Conservation (phyloP, 2,329 filamentous ascomycete species). For the Fusarium temperatum region DNA sequence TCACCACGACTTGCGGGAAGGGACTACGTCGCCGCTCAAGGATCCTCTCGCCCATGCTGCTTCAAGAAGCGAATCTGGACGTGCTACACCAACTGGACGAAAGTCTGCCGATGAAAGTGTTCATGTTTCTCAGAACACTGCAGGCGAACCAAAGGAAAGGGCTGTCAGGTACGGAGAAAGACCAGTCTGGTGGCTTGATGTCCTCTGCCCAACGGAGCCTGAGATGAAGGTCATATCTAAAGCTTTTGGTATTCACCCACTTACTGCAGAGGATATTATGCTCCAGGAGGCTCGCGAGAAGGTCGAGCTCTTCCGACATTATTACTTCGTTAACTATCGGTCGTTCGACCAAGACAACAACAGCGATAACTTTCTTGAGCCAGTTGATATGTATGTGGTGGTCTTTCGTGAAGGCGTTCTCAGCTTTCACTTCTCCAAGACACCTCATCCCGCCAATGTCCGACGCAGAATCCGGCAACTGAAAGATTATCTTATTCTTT, state of each 20-base stretch:
- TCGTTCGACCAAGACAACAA: constrained; percentile 95
- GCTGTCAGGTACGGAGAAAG: constrained; percentile 76
- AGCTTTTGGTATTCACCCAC: constrained; percentile 92
- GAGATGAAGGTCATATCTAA: constrained; percentile 96
- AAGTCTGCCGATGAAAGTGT: constrained; percentile 49
- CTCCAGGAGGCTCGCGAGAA: constrained; percentile 98
- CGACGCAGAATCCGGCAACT: constrained; percentile 91
- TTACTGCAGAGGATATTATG: constrained; percentile 96
- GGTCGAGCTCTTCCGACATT: constrained; percentile 95
- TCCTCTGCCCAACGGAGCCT: constrained; percentile 87
- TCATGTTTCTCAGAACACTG: constrained; percentile 27
- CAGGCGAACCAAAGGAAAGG: constrained; percentile 47
- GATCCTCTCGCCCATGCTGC: constrained; percentile 44
- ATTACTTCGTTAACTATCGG: constrained; percentile 98
- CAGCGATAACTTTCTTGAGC: constrained; percentile 90
- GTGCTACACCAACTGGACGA: constrained; percentile 58
- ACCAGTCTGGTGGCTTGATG: constrained; percentile 96
- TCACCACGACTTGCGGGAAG: constrained; percentile 28
- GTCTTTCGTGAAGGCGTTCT: constrained; percentile 96
- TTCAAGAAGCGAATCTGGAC: constrained; percentile 52
- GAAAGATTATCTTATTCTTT: constrained; percentile 91
- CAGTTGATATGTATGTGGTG: constrained; percentile 96
- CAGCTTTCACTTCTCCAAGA: constrained; percentile 97
- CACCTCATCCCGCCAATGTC: constrained; percentile 95
- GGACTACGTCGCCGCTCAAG: constrained; percentile 44